A percentile compares a stretch with the other conserved stretches of the same genome.
phyloP scores from a whole-genome alignment of 164 flowering plant genomes.

The Annona cherimola region DNA sequence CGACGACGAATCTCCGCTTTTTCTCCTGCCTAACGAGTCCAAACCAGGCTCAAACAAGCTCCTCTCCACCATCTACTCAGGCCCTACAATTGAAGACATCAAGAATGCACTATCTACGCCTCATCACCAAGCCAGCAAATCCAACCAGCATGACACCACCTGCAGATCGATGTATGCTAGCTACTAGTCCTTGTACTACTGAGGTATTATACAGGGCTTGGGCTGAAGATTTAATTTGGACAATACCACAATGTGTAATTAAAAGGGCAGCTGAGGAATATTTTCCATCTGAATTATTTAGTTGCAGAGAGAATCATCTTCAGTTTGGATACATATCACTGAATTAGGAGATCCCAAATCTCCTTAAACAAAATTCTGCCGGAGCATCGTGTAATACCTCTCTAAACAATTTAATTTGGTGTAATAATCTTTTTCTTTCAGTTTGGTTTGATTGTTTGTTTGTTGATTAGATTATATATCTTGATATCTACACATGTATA shows the following conservation, averaged over 20 bases:
- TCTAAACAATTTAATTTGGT: not conserved
- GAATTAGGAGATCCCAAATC: not conserved
- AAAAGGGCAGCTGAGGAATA: too few species aligned
- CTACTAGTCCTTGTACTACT: not conserved
- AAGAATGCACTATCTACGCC: slow-evolving; percentile 40
- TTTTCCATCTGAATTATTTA: too few species aligned
- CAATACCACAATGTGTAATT: too few species aligned
- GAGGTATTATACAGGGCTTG: not conserved
- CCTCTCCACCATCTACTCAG: slow-evolving; percentile 35
- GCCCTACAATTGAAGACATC: slow-evolving; percentile 52
- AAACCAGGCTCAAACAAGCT: slow-evolving; percentile 13
- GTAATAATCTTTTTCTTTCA: not conserved
- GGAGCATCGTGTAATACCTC: not conserved
- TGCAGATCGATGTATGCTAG: slow-evolving; percentile 35
- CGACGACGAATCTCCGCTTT: slow-evolving; percentile 45
- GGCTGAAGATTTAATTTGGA: not conserved
- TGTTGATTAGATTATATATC: too few species aligned
- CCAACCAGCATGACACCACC: slow-evolving; percentile 10
- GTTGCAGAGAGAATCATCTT: not conserved
- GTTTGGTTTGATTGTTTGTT: too few species aligned
- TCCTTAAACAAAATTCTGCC: not conserved
- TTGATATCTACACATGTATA: not conserved
- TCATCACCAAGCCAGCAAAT: slow-evolving; percentile 3
- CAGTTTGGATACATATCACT: not conserved
- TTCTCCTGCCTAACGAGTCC: slow-evolving; percentile 25